A percentile compares a stretch with the other conserved stretches of the same genome.
These are phyloP conservation scores for Dioszegia aurantiaca DNA, from an alignment of 768 basidiomycete species.

Conservation along the genomic window DNA sequence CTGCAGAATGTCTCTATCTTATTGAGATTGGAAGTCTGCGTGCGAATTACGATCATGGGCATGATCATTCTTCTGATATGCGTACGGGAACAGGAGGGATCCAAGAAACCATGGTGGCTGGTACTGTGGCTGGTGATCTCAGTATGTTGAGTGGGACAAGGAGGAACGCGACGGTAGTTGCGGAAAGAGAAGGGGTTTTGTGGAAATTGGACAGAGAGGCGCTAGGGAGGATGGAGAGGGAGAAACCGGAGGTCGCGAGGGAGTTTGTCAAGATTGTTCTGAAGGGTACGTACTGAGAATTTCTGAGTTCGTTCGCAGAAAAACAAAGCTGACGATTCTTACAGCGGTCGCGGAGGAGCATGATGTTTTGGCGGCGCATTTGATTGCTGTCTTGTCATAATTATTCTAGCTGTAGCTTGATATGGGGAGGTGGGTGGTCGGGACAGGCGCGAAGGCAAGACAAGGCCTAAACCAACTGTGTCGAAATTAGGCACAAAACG, in stretches of 20 bases:
- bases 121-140: constrained; percentile 87
- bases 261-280: constrained; percentile 50
- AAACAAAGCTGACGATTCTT: background rate
- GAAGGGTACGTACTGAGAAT: constrained; percentile 40
- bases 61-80: constrained; percentile 54
- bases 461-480: too few species aligned
- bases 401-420: too few species aligned
- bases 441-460: background rate
- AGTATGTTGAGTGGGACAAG: constrained; percentile 73
- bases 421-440: too few species aligned
- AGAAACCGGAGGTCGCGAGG: constrained; percentile 58
- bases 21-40: constrained; percentile 81
- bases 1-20: constrained; percentile 78
- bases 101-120: constrained; percentile 90
- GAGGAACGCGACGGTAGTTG: constrained; percentile 80
- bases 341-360: constrained; percentile 47
- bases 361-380: constrained; percentile 41
- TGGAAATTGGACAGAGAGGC: constrained; percentile 72
- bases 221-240: constrained; percentile 64
- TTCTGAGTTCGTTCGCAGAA: background rate
- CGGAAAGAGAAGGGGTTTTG: constrained; percentile 71
- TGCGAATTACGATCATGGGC: constrained; percentile 73
- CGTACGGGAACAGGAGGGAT: constrained; percentile 56
- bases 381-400: constrained; percentile 42
- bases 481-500: too few species aligned